A percentile compares a stretch with the other conserved stretches of the same genome.
phyloP scores from a whole-genome alignment of 2,329 filamentous ascomycete species.

The Aspergillus costaricaensis region DNA sequence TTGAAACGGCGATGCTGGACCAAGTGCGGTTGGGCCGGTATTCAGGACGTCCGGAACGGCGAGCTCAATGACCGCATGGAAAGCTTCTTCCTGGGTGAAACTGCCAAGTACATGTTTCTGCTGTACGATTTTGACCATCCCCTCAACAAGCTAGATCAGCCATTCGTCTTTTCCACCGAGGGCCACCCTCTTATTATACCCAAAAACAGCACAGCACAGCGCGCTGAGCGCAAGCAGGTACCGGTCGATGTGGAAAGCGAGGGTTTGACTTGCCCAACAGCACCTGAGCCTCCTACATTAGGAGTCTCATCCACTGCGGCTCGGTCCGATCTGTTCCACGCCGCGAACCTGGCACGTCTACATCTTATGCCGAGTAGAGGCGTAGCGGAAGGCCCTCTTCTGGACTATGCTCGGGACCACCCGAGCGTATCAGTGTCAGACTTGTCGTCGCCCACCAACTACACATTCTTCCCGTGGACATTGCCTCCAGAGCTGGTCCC shows the following conservation, averaged over 20 bases:
- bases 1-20: slow-evolving; percentile 88
- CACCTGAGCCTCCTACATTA: slow-evolving; percentile 62
- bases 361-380: slow-evolving; percentile 67
- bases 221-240: slow-evolving; percentile 13
- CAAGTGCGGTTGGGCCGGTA: slow-evolving; percentile 87
- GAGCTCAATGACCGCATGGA: slow-evolving; percentile 95
- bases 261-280: slow-evolving; percentile 65
- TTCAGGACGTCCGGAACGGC: slow-evolving; percentile 78
- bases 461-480: slow-evolving; percentile 92
- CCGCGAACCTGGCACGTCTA: slow-evolving; percentile 78
- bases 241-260: slow-evolving; percentile 14
- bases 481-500: slow-evolving; percentile 75
- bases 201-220: slow-evolving; percentile 36
- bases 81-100: slow-evolving; percentile 97
- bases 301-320: slow-evolving; percentile 78
- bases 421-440: slow-evolving; percentile 59
- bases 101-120: slow-evolving; percentile 91
- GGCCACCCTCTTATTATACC: slow-evolving; percentile 91
- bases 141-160: slow-evolving; percentile 79
- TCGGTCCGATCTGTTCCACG: slow-evolving; percentile 81
- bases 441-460: slow-evolving; percentile 67
- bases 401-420: slow-evolving; percentile 56
- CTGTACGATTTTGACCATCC: slow-evolving; percentile 85
- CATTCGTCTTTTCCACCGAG: slow-evolving; percentile 94
- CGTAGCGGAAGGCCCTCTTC: slow-evolving; percentile 60